Base-by-base conservation (phyloP, 495 filamentous ascomycete species). In the Tuber calosporum region DNA sequence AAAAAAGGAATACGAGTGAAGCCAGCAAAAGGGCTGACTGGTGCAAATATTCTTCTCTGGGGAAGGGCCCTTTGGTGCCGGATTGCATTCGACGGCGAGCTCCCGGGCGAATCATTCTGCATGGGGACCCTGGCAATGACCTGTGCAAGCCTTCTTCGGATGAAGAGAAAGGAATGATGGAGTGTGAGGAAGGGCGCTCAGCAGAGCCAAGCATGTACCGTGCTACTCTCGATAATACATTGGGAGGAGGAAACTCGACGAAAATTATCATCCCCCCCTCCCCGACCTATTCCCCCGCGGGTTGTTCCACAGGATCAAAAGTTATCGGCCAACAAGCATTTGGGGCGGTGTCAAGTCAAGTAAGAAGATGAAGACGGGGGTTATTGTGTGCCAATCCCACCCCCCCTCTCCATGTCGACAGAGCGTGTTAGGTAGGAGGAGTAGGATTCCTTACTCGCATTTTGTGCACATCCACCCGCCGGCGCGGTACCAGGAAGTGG, bases 31-130 rank as follows among this genome's bases (percentile, higher is more conserved):
- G n/a, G n/a, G 53, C 26, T 17, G 15, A 11, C 53, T 17, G 53
- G n/a, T 58, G 53, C 53, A 30, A 62, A 30, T 30, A 4, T 30
- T 30, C 42, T 43, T 43, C 53, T 30, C n/a, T 62, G 53, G 26
- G 53, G 26, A 62, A 30, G 0, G 11, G 17, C n/a, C 20, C 5
- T 26, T 62, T 13, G n/a, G 53, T 62, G 53, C 53, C 11, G 9
- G n/a, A 30, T 30, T 62, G 53, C 53, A 62, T 62, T 62, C 22
- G 53, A 62, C 53, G 53, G 53, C n/a, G 53, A 62, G 53, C 53
- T 62, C 53, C 53, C 53, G 53, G 17, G 11, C 53, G 53, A 62
- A 62, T 62, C 53, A 62, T 62, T 11, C 9, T 17, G 26, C 53
- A 30, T 62, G 53, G n/a, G 1, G 30, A 62, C 53, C 53, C 53